These are phyloP conservation scores for Tylopilus sp. DNA, from an alignment of 768 basidiomycete species.

Conservation along the genomic window DNA sequence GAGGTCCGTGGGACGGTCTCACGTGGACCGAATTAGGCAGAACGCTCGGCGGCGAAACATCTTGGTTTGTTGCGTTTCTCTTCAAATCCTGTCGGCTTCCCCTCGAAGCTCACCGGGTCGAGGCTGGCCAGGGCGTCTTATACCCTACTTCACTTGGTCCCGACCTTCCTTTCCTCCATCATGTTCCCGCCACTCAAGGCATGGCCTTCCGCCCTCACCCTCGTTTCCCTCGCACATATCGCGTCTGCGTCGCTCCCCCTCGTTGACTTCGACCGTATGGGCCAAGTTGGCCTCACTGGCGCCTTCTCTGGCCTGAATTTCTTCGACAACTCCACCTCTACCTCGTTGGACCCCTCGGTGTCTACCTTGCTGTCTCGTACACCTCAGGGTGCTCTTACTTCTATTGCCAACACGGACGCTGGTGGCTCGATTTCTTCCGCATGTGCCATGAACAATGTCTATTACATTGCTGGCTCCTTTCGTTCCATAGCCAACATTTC, in stretches of 20 bases:
- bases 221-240: conserved; percentile 14
- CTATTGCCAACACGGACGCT: conserved; percentile 71
- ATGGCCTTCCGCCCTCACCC: conserved; percentile 28
- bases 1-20: conserved; percentile 19
- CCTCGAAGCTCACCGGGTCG: conserved; percentile 1
- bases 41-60: too few species aligned
- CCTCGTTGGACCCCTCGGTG: conserved; percentile 65
- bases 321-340: conserved; percentile 53
- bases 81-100: too few species aligned
- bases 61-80: too few species aligned
- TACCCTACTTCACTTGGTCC: conserved; percentile 5
- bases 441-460: conserved; percentile 62
- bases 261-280: conserved; percentile 82
- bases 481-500: conserved; percentile 58
- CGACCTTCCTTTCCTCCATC: conserved; percentile 3
- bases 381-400: conserved; percentile 60
- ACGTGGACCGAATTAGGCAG: conserved; percentile 18
- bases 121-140: conserved; percentile 8
- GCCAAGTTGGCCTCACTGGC: conserved; percentile 84
- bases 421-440: conserved; percentile 77
- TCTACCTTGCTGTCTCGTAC: conserved; percentile 70
- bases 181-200: conserved; percentile 5
- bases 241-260: conserved; percentile 45
- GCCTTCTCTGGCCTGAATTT: conserved; percentile 85
- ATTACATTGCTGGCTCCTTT: conserved; percentile 86